A percentile compares a stretch with the other conserved stretches of the same genome.
Evolutionary conservation across 2,329 filamentous ascomycete genomes (phyloP).

Genomic region (Epicoccum nigrum): DNA sequence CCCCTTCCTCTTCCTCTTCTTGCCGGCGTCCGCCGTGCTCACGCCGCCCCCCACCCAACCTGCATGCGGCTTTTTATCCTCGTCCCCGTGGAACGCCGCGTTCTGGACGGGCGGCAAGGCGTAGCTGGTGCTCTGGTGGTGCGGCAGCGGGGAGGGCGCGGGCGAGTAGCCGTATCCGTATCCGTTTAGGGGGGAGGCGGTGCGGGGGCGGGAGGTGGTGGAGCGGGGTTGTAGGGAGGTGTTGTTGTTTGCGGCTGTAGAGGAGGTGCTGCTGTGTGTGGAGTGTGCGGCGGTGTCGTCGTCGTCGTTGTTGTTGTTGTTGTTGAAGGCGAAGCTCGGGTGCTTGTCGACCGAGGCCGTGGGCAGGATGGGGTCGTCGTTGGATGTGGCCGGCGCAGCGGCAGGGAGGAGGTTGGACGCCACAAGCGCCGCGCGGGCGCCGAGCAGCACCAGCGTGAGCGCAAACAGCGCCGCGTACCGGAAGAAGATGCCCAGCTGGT

Average conservation of each 20-base stretch:
- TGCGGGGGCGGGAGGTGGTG: not conserved
- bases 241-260: slow-evolving; percentile 13
- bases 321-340: no score
- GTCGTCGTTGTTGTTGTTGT: slow-evolving; percentile 24
- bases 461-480: slow-evolving; percentile 71
- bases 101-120: slow-evolving; percentile 49
- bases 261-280: slow-evolving; percentile 40
- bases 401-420: slow-evolving; percentile 29
- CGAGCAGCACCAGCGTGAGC: slow-evolving; percentile 57
- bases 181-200: not conserved
- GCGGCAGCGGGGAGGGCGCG: slow-evolving; percentile 23
- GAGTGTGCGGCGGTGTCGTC: not conserved
- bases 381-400: not conserved
- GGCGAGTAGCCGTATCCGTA: slow-evolving; percentile 35
- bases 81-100: slow-evolving; percentile 27
- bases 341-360: no score
- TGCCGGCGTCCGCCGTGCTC: slow-evolving; percentile 29
- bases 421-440: slow-evolving; percentile 52
- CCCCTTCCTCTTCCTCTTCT: slow-evolving; percentile 45
- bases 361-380: slow-evolving; percentile 28
- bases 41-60: no score
- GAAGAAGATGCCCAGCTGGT: slow-evolving; percentile 84
- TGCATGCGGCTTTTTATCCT: no score
- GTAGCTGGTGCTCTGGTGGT: slow-evolving; percentile 23
- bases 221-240: not conserved